These are phyloP conservation scores for Serendipita indica DNA, from an alignment of 768 basidiomycete genomes.

Conservation along the genomic window DNA sequence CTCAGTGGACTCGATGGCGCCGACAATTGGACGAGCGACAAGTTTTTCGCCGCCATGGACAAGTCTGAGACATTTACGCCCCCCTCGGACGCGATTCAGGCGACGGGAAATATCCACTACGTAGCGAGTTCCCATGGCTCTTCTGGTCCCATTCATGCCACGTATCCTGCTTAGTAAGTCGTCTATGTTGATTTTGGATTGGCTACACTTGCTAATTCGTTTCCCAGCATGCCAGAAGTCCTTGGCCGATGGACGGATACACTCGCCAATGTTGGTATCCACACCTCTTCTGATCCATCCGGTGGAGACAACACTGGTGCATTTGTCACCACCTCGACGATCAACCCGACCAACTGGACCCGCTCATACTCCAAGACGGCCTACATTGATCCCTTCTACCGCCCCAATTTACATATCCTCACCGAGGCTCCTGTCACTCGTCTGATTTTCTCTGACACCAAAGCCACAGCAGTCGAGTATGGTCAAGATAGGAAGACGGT, in stretches of 20 bases:
- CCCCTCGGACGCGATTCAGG: constrained; percentile 29
- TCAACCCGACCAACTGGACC: constrained; percentile 50
- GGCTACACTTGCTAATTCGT: not conserved
- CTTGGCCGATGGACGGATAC: constrained; percentile 44
- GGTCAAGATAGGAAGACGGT: constrained; percentile 27
- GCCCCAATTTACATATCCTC: constrained; percentile 49
- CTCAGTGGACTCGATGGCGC: constrained; percentile 25
- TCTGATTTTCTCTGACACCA: constrained; percentile 28
- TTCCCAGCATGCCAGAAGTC: constrained; percentile 31
- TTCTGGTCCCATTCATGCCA: constrained; percentile 33
- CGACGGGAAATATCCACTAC: constrained; percentile 32
- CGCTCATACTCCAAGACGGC: constrained; percentile 49
- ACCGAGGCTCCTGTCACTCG: constrained; percentile 45
- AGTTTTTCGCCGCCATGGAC: constrained; percentile 32
- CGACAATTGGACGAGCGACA: constrained; percentile 33
- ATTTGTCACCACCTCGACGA: constrained; percentile 40
- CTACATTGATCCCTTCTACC: constrained; percentile 50
- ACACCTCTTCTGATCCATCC: constrained; percentile 28
- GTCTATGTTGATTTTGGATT: constrained; percentile 10
- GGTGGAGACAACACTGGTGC: constrained; percentile 36
- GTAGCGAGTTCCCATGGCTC: constrained; percentile 35
- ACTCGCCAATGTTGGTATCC: constrained; percentile 31
- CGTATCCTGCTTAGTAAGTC: constrained; percentile 40
- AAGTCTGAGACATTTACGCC: constrained; percentile 43
- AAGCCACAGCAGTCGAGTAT: constrained; percentile 36